Percentiles rank a stretch among this genome's conserved stretches.
Evolutionary conservation across 192 early-diverging fungal genomes (phyloP).

Genomic region (Coemansia javaensis): DNA sequence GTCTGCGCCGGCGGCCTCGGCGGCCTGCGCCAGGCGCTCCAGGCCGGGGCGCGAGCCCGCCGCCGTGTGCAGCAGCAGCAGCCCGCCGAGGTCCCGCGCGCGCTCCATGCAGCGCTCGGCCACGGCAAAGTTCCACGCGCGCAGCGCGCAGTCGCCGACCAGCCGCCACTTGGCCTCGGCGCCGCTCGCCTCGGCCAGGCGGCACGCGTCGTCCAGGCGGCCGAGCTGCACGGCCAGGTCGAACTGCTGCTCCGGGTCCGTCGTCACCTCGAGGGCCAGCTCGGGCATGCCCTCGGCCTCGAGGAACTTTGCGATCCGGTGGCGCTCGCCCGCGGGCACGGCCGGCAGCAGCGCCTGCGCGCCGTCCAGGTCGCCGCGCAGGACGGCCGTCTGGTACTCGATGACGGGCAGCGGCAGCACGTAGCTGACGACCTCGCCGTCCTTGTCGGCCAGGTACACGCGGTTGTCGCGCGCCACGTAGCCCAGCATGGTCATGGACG

Average conservation of each 20-base stretch:
- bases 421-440: constrained; percentile 85
- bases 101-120: constrained; percentile 86
- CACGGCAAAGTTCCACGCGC: constrained; percentile 83
- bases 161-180: constrained; percentile 91
- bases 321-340: constrained; percentile 83
- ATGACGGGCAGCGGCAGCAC: constrained; percentile 88
- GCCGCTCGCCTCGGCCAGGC: constrained; percentile 80
- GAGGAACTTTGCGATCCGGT: constrained; percentile 91
- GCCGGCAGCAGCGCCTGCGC: constrained; percentile 77
- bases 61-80: constrained; percentile 87
- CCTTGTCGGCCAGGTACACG: constrained; percentile 91
- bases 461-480: constrained; percentile 93
- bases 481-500: constrained; percentile 85
- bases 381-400: constrained; percentile 96
- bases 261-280: constrained; percentile 89
- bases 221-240: constrained; percentile 88
- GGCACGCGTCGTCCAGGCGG: constrained; percentile 74
- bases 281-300: constrained; percentile 90
- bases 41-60: constrained; percentile 79
- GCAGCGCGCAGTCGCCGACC: constrained; percentile 85
- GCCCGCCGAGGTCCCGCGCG: constrained; percentile 85
- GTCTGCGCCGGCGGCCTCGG: constrained; percentile 67
- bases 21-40: constrained; percentile 60
- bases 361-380: constrained; percentile 85
- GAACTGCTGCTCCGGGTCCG: constrained; percentile 92